Base-by-base conservation (phyloP, 2,329 filamentous ascomycete species). In the Domatiomyces catenatus region DNA sequence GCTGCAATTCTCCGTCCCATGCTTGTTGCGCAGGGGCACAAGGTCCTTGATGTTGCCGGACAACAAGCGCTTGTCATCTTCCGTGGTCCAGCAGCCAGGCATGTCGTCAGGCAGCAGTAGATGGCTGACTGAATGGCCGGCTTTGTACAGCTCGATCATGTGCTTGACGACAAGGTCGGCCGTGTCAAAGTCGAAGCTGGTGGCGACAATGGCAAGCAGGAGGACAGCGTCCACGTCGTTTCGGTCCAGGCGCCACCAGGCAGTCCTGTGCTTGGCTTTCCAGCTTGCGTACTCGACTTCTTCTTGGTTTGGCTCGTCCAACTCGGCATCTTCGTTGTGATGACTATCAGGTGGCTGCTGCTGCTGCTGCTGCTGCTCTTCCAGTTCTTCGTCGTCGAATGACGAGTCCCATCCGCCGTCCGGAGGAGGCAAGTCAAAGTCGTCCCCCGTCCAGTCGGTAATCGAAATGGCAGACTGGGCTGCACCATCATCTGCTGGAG, bases 21-120 rank as follows among this genome's bases (percentile, higher is more conserved):
- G 72, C 54, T 74, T 74, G 44, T 64, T 53, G 48, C 67, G 47
- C 22, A 71, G 56, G 36, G 59, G 59, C 39, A 65, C 52, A 19
- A 72, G 61, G 2, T 54, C 59, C 17, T 62, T 62, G 22, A 55
- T 58, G 55, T 71, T 61, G 2, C 42, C 44, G 7, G 62, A 64
- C 39, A 64, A 56, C 28, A 73, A 49, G 19, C 59, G 59, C 26
- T 61, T 53, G 51, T 75, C 72, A 50, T 75, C 72, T 42, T 66
- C 61, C 8, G 63, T 53, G 5, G 71, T 73, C 72, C 72, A 75
- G 17, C 73, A 67, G 3, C 72, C 72, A 15, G 54, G 63, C 49
- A 69, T 64, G 48, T 70, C 53, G 10, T 59, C 49, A 0, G 72
- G 71, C 18, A 73, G 53, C 18, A 69, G 54, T 47, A 58, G 54